Conservation (phyloP, 1,284 basidiomycete species). For the Ganoderma resinaceum region DNA sequence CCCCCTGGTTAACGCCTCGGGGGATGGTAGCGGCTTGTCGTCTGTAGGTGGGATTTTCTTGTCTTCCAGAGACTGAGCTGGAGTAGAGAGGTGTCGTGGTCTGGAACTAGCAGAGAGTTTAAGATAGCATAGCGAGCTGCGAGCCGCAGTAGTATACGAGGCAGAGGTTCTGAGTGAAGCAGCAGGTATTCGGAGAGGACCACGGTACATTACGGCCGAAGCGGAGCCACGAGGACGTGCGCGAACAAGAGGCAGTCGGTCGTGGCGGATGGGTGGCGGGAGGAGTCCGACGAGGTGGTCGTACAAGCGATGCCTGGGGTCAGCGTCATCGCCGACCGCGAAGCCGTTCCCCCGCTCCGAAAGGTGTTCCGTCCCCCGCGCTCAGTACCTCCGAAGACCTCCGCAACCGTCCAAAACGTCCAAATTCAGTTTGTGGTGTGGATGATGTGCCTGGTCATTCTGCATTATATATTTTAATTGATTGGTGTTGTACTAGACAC, state of each 20-base stretch:
- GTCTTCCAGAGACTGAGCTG: constrained; percentile 17
- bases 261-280: neutral
- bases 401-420: neutral
- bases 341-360: neutral
- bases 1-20: neutral
- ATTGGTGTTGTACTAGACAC: neutral
- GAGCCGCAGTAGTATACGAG: neutral
- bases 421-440: neutral
- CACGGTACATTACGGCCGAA: constrained; percentile 22
- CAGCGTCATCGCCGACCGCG: constrained; percentile 13
- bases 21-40: neutral
- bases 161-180: neutral
- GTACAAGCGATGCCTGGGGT: neutral
- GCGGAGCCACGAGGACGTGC: constrained; percentile 1
- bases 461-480: neutral
- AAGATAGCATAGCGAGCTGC: constrained; percentile 9
- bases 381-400: neutral
- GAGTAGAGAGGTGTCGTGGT: constrained; percentile 22
- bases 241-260: neutral
- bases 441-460: neutral
- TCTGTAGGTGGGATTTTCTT: constrained; percentile 4
- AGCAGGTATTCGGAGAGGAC: constrained; percentile 14
- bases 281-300: constrained; percentile 19
- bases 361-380: neutral
- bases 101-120: constrained; percentile 8